These are phyloP conservation scores for Wickerhamomyces sp. DNA, from an alignment of 1,139 yeast species.

Conservation along the genomic window DNA sequence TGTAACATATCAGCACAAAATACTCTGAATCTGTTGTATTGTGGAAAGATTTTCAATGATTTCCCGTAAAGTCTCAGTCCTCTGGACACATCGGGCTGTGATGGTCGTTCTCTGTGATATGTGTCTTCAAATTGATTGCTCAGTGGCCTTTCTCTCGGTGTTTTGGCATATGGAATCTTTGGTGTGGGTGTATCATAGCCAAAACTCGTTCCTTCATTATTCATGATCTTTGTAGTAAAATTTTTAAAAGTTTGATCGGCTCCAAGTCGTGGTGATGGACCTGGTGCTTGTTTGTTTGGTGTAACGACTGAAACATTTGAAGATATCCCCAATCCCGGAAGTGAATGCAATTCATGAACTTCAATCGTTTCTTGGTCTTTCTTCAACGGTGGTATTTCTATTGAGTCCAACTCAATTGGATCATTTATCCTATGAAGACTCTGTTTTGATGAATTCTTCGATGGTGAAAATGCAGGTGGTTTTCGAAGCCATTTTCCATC, in stretches of 20 bases:
- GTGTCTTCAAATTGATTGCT: constrained; percentile 1
- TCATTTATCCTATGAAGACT: constrained; percentile 4
- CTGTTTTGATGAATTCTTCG: constrained; percentile 10
- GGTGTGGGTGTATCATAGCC: constrained; percentile 6
- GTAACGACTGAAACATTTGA: constrained; percentile 1
- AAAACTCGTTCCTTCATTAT: constrained; percentile 2
- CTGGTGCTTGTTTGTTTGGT: too few species aligned
- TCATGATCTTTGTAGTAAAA: constrained; percentile 5
- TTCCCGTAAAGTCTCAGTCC: constrained; percentile 31
- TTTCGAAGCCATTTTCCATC: constrained; percentile 12
- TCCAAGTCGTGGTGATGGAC: too few species aligned
- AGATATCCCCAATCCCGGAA: constrained; percentile 4
- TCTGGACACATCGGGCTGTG: not conserved
- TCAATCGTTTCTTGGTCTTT: constrained; percentile 9
- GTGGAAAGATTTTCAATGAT: constrained; percentile 32
- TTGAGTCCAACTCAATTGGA: not conserved
- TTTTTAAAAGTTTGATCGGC: constrained; percentile 1
- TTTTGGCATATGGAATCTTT: not conserved
- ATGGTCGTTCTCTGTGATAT: not conserved
- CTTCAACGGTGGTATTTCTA: not conserved
- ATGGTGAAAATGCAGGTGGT: constrained; percentile 1
- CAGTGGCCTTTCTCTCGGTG: not conserved
- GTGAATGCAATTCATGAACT: too few species aligned
- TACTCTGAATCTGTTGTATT: constrained; percentile 29
- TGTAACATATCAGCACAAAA: constrained; percentile 26